Evolutionary conservation across 1,284 basidiomycete genomes (phyloP).

Genomic region (Schizopora paradoxa): DNA sequence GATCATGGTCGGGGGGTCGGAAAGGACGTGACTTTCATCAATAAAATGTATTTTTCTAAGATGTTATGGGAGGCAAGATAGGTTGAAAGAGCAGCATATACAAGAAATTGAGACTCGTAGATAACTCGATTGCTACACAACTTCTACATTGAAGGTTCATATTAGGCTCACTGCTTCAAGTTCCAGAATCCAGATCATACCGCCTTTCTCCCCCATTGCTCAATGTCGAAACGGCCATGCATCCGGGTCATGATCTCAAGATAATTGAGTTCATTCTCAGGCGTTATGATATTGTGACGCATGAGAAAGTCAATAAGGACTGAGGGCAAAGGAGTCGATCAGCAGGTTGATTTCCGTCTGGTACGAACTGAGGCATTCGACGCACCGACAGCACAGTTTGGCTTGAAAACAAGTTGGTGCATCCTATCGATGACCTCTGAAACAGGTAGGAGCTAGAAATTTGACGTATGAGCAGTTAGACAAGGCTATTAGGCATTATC

Average conservation of each 20-base stretch:
- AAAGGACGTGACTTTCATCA: no score
- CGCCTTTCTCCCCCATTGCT: slow-evolving; percentile 47
- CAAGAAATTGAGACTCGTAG: no score
- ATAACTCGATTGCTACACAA: no score
- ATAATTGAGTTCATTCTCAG: slow-evolving; percentile 73
- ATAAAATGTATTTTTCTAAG: no score
- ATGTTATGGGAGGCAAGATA: no score
- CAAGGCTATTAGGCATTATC: background rate
- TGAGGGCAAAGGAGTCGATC: slow-evolving; percentile 22
- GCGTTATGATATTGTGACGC: slow-evolving; percentile 68
- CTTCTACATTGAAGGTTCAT: no score
- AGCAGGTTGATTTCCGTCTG: background rate
- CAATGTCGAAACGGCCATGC: slow-evolving; percentile 62
- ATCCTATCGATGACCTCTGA: slow-evolving; percentile 51
- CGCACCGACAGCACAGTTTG: slow-evolving; percentile 76
- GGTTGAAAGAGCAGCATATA: no score
- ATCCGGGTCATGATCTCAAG: slow-evolving; percentile 68
- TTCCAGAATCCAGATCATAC: no score
- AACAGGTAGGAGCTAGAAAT: slow-evolving; percentile 42
- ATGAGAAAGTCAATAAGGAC: slow-evolving; percentile 85
- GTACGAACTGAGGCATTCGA: slow-evolving; percentile 8
- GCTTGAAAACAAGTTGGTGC: slow-evolving; percentile 71
- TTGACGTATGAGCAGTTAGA: background rate
- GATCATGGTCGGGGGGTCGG: no score
- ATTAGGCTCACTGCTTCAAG: no score